Conservation (phyloP, 2,329 filamentous ascomycete species). For the Rutstroemia sp. region DNA sequence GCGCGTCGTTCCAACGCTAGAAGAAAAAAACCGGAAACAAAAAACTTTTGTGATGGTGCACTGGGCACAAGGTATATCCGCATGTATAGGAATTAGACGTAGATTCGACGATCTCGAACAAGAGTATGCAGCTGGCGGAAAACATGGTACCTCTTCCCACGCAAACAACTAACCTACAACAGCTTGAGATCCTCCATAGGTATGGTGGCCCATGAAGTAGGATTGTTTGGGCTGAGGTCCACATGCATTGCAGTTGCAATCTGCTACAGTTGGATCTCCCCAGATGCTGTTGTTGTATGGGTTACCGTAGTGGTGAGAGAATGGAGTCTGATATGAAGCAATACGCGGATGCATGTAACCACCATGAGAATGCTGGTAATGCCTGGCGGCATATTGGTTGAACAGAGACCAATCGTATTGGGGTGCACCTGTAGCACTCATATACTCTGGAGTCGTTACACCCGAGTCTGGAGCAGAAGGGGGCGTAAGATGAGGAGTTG, state of each 20-base stretch:
- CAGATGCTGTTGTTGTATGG: constrained; percentile 31
- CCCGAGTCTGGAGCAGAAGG: constrained; percentile 47
- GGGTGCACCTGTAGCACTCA: constrained; percentile 38
- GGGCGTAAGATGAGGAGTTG: constrained; percentile 38
- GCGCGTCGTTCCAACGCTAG: constrained; percentile 15
- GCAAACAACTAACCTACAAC: constrained; percentile 32
- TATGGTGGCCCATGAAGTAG: constrained; percentile 37
- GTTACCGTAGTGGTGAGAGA: constrained; percentile 34
- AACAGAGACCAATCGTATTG: constrained; percentile 46
- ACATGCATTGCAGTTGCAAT: constrained; percentile 41
- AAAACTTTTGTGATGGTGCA: constrained; percentile 26
- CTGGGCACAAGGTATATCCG: constrained; percentile 22
- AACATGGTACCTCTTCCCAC: too few relatives aligned
- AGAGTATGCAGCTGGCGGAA: not conserved
- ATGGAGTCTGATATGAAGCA: constrained; percentile 41
- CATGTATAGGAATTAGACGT: constrained; percentile 5
- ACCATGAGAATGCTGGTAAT: constrained; percentile 19
- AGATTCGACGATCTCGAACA: not conserved
- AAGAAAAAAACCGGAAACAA: constrained; percentile 14
- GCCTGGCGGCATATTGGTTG: constrained; percentile 36
- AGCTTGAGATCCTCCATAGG: constrained; percentile 40
- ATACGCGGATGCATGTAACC: constrained; percentile 31
- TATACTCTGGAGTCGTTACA: constrained; percentile 46
- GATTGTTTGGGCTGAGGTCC: constrained; percentile 39
- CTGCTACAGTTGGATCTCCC: constrained; percentile 39